Base-by-base conservation (phyloP, 139 green algal genomes). In the Chlorella ohadii region DNA sequence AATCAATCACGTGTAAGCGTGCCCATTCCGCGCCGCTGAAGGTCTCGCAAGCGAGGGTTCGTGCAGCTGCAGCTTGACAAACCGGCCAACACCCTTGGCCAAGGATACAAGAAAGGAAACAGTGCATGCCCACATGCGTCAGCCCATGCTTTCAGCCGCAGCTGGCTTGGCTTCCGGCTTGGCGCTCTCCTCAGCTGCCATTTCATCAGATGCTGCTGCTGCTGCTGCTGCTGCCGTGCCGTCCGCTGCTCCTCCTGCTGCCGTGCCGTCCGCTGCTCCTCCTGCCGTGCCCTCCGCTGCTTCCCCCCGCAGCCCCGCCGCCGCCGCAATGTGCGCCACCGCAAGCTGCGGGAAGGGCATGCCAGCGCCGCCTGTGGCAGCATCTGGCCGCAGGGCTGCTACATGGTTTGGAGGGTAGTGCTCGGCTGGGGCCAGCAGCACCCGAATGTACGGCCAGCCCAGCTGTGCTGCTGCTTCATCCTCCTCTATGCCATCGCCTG, bases 401-500 rank as follows among this genome's bases (percentile, higher is more conserved):
- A 85, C 80, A 3, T 61, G 23, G 27, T 55, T 17, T 19, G 68
- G 70, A 0, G 80, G 80, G 70, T 85, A 85, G 80, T 41, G 22
- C n/a, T 34, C 59, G 0, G 34, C 56, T 5, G 76, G 68, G 15
- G 81, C 61, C 71, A 86, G 81, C 72, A 81, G 59, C n/a, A 86
- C 72, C 3, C 72, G 71, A 2, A 86, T 34, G 41, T 68, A 81
- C 0, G 81, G 71, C 81, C 81, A 86, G 71, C 38, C 44, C 38
- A 70, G n/a, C 28, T 61, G 39, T 1, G 57, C 57, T 3, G 81
- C 71, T 1, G 81, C 81, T 19, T 65, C 72, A 15, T 86, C 81
- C 72, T 86, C 81, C 39, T 86, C 81, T 0, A 74, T 66, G n/a
- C 81, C 81, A n/a, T 86, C 81, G 7, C 81, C 81, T 86, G 80